A percentile compares a stretch with the other conserved stretches of the same genome.
phyloP scores from a whole-genome alignment of 495 filamentous ascomycete genomes.

The Aspergillus homomorphus region DNA sequence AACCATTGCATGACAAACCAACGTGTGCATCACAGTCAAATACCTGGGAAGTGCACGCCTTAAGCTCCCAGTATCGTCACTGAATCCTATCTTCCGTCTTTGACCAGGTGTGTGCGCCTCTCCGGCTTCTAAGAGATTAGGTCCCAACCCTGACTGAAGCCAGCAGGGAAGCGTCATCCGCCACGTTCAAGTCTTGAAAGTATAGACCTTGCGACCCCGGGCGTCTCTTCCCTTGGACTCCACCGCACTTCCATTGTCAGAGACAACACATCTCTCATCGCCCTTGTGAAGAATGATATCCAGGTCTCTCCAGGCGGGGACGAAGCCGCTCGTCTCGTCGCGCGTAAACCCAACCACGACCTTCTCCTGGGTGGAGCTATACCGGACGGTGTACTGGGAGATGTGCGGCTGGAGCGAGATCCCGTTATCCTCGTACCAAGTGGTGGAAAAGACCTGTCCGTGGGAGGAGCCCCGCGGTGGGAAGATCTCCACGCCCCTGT shows the following conservation, averaged over 20 bases:
- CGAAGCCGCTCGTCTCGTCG: slow-evolving; percentile 38
- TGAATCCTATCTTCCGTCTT: not conserved
- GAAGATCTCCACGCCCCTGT: slow-evolving; percentile 62
- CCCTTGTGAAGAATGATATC: slow-evolving; percentile 51
- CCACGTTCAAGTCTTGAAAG: slow-evolving; percentile 22
- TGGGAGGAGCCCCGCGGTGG: slow-evolving; percentile 44
- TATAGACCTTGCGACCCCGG: slow-evolving; percentile 37
- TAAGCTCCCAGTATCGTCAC: not conserved
- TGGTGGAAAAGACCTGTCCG: slow-evolving; percentile 38
- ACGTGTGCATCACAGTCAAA: too few relatives aligned
- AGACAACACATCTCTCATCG: slow-evolving; percentile 45
- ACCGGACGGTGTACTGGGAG: slow-evolving; percentile 41
- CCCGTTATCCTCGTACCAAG: slow-evolving; percentile 66
- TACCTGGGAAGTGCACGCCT: not conserved
- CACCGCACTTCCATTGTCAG: slow-evolving; percentile 30
- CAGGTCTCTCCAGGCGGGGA: slow-evolving; percentile 52
- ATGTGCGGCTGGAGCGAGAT: slow-evolving; percentile 46
- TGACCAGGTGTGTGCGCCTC: not conserved
- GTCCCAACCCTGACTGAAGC: not conserved
- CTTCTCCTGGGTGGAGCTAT: slow-evolving; percentile 43
- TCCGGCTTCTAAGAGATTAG: not conserved
- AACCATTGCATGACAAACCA: too few relatives aligned
- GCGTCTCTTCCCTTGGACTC: slow-evolving; percentile 31
- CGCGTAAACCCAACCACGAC: slow-evolving; percentile 41
- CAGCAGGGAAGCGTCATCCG: not conserved